Evolutionary conservation across 2,329 filamentous ascomycete species (phyloP).

Genomic region (Bertia moriformis): DNA sequence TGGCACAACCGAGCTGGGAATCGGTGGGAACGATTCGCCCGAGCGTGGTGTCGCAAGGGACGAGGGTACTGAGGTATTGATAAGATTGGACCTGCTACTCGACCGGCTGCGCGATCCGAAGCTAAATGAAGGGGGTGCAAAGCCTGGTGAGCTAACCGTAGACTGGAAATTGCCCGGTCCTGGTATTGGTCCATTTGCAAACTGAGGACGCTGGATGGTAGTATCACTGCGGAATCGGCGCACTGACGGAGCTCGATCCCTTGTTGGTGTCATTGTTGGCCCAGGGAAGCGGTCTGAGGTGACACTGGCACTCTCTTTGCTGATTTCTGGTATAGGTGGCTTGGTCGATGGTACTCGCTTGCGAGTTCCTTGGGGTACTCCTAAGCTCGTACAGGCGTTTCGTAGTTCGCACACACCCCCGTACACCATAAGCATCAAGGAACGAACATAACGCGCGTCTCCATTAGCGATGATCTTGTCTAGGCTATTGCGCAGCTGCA

Average conservation of each 20-base stretch:
- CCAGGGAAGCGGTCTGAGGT: slow-evolving; percentile 7
- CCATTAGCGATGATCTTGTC: slow-evolving; percentile 35
- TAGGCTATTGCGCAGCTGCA: slow-evolving; percentile 28
- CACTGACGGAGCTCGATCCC: slow-evolving; percentile 23
- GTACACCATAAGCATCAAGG: slow-evolving; percentile 41
- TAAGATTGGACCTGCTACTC: slow-evolving; percentile 28
- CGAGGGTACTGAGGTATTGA: slow-evolving; percentile 30
- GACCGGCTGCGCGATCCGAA: slow-evolving; percentile 42
- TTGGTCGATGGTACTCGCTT: slow-evolving; percentile 1
- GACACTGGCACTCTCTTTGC: not conserved
- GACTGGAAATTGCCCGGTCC: slow-evolving; percentile 12
- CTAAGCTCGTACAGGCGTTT: slow-evolving; percentile 38
- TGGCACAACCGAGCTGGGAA: slow-evolving; percentile 32
- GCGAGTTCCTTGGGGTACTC: slow-evolving; percentile 16
- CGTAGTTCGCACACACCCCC: slow-evolving; percentile 41
- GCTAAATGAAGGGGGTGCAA: slow-evolving; percentile 12
- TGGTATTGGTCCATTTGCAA: slow-evolving; percentile 8
- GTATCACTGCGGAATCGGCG: slow-evolving; percentile 32
- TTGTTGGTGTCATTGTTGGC: slow-evolving; percentile 26
- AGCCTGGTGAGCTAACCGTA: slow-evolving; percentile 13
- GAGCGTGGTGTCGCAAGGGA: slow-evolving; percentile 63
- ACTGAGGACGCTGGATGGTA: slow-evolving; percentile 26
- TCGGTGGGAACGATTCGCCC: slow-evolving; percentile 62
- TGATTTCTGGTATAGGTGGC: not conserved
- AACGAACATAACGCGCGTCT: slow-evolving; percentile 40